Evolutionary conservation across 306 rosid genomes (phyloP), one percentile per base, ranked within the genome.

Genomic region (Sphenostylis stenocarpa): DNA sequence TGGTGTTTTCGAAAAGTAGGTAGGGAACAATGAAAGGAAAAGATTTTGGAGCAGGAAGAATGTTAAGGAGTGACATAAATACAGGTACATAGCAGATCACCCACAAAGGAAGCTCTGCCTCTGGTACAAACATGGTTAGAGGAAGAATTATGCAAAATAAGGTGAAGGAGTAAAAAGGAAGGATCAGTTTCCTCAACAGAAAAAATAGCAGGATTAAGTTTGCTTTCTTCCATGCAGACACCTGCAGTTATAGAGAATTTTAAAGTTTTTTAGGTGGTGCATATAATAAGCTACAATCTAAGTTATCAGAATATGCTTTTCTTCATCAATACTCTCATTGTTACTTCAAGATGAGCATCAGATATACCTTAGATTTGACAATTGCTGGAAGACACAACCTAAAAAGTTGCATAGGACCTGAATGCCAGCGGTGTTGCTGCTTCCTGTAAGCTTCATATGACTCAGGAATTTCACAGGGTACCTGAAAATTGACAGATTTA

Each of bases 391-490:
- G 91, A 65, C 94, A 94, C 86, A 94, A 67, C 70, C 98, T 84
- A 75, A 94, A 94, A 41, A 94, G 93, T 73, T 91, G 98, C 98
- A 94, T 94, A 23, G 98, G 98, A 84, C 98, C 98, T 14, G 98
- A 91, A 87, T 94, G 98, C 98, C 98, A 94, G 47, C 97, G 94
- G 86, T 94, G 98, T 80, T 94, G 98, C 87, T 94, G 98, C 87
- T 91, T 94, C 88, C 90, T 85, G 39, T 91, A 91, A 75, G 98
- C 98, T 87, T 94, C 98, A 61, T 94, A 94, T 21, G 98, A 94
- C 81, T 94, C 98, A 0, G 98, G 98, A 86, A 94, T 89, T 90
- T 94, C 98, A 70, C 98, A 94, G 23, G 87, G 87, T 41, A 94
- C 98, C 98, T 94, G 85, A 77, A 62, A 82, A 43, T 68, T 68